Percentiles rank a stretch among this genome's conserved stretches.
Evolutionary conservation across 208 protist species (phyloP).

Genomic region (Trypanosoma cruzi): DNA sequence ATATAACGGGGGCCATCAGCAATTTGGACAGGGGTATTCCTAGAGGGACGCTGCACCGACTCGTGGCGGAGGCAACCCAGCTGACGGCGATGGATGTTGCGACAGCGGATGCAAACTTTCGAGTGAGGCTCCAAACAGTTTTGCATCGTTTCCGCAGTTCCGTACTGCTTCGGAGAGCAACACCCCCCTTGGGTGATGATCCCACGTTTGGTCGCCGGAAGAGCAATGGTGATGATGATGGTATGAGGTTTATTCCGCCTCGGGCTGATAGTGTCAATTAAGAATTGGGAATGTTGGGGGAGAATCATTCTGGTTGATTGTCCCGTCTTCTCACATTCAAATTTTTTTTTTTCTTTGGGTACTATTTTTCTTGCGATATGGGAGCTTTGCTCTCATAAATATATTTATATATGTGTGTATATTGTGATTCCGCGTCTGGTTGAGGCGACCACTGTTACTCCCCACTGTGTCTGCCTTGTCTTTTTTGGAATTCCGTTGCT

Average conservation of each 20-base stretch:
- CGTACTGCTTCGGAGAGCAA: conserved; percentile 62
- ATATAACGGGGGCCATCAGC: conserved; percentile 43
- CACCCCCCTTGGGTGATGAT: conserved; percentile 32
- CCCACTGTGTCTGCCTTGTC: too few relatives aligned
- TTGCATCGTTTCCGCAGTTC: conserved; percentile 57
- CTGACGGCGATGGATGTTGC: conserved; percentile 65
- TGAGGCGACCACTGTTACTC: too few relatives aligned
- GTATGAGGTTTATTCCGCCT: not conserved
- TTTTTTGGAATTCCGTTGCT: too few relatives aligned
- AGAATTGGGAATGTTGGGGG: not conserved
- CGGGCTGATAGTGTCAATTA: not conserved
- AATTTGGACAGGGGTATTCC: conserved; percentile 45
- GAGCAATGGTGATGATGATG: not conserved
- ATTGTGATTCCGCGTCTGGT: too few relatives aligned
- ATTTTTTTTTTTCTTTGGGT: conserved; percentile 13
- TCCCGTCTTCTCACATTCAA: not conserved
- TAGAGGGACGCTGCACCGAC: conserved; percentile 43
- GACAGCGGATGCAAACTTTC: conserved; percentile 39
- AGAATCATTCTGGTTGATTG: not conserved
- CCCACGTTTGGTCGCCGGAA: not conserved
- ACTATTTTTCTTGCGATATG: too few relatives aligned
- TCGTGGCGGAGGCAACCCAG: conserved; percentile 62
- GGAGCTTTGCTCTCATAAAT: too few relatives aligned
- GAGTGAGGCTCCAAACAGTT: conserved; percentile 49
- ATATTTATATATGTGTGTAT: too few relatives aligned